These are phyloP conservation scores for Podospora bellae-mahoneyi DNA, from an alignment of 495 filamentous ascomycete genomes.

Conservation along the genomic window DNA sequence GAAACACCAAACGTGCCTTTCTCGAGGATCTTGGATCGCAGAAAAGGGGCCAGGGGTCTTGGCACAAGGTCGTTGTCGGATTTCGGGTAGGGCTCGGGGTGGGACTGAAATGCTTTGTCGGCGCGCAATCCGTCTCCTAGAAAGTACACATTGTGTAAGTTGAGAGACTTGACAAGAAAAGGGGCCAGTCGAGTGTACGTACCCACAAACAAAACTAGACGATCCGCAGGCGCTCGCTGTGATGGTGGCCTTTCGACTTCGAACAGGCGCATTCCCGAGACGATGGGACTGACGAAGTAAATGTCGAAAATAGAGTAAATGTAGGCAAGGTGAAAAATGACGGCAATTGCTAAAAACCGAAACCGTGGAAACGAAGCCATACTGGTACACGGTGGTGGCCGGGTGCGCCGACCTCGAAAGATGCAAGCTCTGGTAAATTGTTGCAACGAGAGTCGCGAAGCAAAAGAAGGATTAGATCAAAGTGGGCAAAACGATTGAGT, in stretches of 20 bases:
- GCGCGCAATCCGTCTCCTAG: constrained; percentile 88
- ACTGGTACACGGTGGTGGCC: constrained; percentile 12
- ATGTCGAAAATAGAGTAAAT: constrained; percentile 98
- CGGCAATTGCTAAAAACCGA: constrained; percentile 85
- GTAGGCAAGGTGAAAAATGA: constrained; percentile 93
- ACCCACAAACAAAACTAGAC: constrained; percentile 93
- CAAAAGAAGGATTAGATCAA: constrained; percentile 2
- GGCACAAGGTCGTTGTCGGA: constrained; percentile 54
- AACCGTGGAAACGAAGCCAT: constrained; percentile 82
- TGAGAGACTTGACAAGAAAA: neutral
- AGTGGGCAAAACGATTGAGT: constrained; percentile 4
- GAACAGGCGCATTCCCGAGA: constrained; percentile 88
- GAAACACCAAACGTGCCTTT: constrained; percentile 98
- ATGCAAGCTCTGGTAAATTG: neutral
- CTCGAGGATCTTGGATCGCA: constrained; percentile 80
- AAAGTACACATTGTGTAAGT: constrained; percentile 7
- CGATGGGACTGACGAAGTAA: constrained; percentile 98
- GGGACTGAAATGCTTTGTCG: constrained; percentile 95
- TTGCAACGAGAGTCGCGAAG: neutral
- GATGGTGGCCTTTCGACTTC: constrained; percentile 58
- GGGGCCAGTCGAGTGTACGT: constrained; percentile 32
- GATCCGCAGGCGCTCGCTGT: constrained; percentile 74
- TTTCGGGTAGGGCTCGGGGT: constrained; percentile 81
- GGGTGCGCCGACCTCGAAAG: neutral
- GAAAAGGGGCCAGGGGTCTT: constrained; percentile 83